phyloP scores from a whole-genome alignment of 2,329 filamentous ascomycete genomes.

The Trichophyton benhamiae region DNA sequence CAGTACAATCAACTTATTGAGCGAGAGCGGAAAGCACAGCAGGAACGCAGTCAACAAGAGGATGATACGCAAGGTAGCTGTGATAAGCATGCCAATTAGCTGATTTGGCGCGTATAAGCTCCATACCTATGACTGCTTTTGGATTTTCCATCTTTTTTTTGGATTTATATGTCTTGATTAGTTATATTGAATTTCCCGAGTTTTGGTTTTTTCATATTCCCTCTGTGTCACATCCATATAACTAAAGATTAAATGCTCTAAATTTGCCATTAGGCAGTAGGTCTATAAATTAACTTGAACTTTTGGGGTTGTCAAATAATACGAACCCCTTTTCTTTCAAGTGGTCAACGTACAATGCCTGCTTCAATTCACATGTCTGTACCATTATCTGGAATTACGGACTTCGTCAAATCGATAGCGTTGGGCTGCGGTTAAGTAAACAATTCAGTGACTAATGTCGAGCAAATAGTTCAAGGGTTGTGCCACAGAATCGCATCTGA shows the following conservation, averaged over 20 bases:
- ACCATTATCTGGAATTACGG: neutral
- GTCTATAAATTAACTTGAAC: no score
- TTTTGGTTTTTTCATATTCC: no score
- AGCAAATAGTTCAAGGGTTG: neutral
- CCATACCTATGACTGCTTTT: no score
- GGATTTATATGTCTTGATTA: neutral
- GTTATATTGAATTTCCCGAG: neutral
- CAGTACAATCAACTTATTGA: neutral
- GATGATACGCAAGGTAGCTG: neutral
- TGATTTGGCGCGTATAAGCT: no score
- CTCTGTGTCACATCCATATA: no score
- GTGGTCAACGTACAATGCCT: no score
- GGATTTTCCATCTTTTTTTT: neutral
- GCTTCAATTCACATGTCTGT: neutral
- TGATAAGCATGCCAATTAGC: neutral
- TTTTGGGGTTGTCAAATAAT: no score
- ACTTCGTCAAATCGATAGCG: neutral
- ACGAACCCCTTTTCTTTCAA: no score
- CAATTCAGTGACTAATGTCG: neutral
- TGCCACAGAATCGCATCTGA: neutral
- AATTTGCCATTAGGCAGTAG: no score
- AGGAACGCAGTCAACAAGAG: neutral
- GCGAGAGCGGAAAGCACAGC: neutral
- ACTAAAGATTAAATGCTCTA: no score
- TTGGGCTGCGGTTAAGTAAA: neutral